phyloP scores from a whole-genome alignment of 192 early-diverging fungal species.

The Backusella westeae region DNA sequence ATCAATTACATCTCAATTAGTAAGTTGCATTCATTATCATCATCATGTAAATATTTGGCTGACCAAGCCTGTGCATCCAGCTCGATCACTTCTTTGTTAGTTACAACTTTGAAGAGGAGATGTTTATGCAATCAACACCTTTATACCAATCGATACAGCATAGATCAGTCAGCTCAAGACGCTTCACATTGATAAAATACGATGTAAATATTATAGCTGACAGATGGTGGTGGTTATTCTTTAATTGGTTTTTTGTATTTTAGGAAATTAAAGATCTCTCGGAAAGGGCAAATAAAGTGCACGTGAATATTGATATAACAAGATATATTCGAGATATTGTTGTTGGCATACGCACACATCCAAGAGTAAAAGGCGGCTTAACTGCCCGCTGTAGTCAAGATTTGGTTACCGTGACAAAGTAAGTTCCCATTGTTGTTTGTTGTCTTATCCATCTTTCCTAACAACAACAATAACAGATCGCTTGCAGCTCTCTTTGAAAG shows the following conservation, averaged over 20 bases:
- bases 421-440: not conserved
- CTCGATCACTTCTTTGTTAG: constrained; percentile 32
- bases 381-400: constrained; percentile 52
- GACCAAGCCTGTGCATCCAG: not conserved
- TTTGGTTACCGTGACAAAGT: constrained; percentile 49
- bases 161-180: not conserved
- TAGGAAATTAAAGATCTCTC: constrained; percentile 51
- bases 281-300: constrained; percentile 38
- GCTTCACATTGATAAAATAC: constrained; percentile 9
- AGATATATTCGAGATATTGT: constrained; percentile 59
- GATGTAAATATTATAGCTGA: constrained; percentile 10
- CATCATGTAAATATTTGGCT: no score
- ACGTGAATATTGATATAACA: constrained; percentile 51
- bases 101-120: constrained; percentile 28
- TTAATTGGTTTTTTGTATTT: not conserved
- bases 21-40: not conserved
- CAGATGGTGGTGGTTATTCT: not conserved
- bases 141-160: not conserved
- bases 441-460: not conserved
- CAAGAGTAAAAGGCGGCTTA: constrained; percentile 49
- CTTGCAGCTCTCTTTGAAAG: constrained; percentile 51
- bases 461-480: constrained; percentile 23
- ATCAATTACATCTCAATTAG: constrained; percentile 24
- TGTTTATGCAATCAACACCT: constrained; percentile 3
- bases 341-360: constrained; percentile 56